A percentile compares a stretch with the other conserved stretches of the same genome.
Conservation (phyloP, 2,329 filamentous ascomycete genomes). For the Penicillium aurantiogriseum region DNA sequence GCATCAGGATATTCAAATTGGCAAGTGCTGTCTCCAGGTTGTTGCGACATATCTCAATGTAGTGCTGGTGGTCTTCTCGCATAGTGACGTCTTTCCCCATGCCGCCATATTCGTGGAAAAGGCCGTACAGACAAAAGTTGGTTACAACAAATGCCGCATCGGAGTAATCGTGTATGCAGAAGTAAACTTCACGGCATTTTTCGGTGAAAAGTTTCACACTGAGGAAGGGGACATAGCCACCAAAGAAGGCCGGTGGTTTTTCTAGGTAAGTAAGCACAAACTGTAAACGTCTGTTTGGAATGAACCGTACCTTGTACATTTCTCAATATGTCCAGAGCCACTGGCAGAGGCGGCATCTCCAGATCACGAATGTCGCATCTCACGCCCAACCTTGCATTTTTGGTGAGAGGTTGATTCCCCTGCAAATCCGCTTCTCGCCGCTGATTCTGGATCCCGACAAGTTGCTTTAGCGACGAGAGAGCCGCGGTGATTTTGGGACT, state of each 20-base stretch:
- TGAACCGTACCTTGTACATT: slow-evolving; percentile 33
- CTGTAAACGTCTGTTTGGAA: not conserved
- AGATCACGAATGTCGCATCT: slow-evolving; percentile 34
- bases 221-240: slow-evolving; percentile 36
- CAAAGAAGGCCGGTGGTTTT: slow-evolving; percentile 20
- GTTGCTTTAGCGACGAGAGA: slow-evolving; percentile 39
- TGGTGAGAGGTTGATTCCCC: slow-evolving; percentile 30
- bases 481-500: slow-evolving; percentile 42
- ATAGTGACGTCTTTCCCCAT: slow-evolving; percentile 19
- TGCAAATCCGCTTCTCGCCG: slow-evolving; percentile 23
- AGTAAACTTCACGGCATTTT: slow-evolving; percentile 45
- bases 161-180: slow-evolving; percentile 44
- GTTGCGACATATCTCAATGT: slow-evolving; percentile 38
- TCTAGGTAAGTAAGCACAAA: slow-evolving; percentile 17
- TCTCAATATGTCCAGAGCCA: slow-evolving; percentile 35
- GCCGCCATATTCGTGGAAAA: slow-evolving; percentile 37
- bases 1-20: slow-evolving; percentile 56
- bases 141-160: slow-evolving; percentile 42
- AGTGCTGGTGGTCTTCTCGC: slow-evolving; percentile 30
- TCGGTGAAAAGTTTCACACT: slow-evolving; percentile 35
- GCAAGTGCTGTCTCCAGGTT: slow-evolving; percentile 48
- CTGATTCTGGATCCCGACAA: slow-evolving; percentile 39
- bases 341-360: slow-evolving; percentile 37
- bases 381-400: slow-evolving; percentile 18
- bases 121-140: slow-evolving; percentile 39